A percentile compares a stretch with the other conserved stretches of the same genome.
Conservation (phyloP, 1,284 basidiomycete species). For the Cerioporus squamosus region DNA sequence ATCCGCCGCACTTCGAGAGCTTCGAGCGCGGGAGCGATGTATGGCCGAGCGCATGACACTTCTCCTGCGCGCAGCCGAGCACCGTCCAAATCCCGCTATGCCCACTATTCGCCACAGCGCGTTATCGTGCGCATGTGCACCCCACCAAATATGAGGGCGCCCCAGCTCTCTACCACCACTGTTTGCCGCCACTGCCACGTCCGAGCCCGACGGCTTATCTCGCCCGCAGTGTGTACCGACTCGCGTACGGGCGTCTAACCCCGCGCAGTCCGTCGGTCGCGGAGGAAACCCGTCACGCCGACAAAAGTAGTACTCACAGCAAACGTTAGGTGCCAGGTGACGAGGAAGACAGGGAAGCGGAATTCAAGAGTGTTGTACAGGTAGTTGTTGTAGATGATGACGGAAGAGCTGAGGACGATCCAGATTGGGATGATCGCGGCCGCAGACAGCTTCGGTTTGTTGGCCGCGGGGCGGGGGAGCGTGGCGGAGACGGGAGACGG, state of each 20-base stretch:
- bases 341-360: constrained; percentile 86
- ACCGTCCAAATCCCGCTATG: neutral
- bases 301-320: constrained; percentile 60
- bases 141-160: no score
- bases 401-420: constrained; percentile 89
- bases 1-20: no score
- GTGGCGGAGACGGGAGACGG: constrained; percentile 58
- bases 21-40: no score
- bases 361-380: constrained; percentile 86
- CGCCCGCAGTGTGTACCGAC: neutral
- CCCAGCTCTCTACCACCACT: no score
- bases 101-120: neutral
- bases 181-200: neutral
- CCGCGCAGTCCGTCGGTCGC: neutral
- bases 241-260: neutral
- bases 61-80: neutral
- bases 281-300: neutral
- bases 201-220: neutral
- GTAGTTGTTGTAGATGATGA: constrained; percentile 98
- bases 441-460: constrained; percentile 52
- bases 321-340: constrained; percentile 87
- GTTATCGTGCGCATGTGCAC: no score
- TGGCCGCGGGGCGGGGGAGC: constrained; percentile 42
- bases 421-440: constrained; percentile 82
- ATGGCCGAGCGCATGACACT: no score